These are phyloP conservation scores for Magnaporthales sp. DNA, from an alignment of 2,329 filamentous ascomycete species.

Conservation along the genomic window DNA sequence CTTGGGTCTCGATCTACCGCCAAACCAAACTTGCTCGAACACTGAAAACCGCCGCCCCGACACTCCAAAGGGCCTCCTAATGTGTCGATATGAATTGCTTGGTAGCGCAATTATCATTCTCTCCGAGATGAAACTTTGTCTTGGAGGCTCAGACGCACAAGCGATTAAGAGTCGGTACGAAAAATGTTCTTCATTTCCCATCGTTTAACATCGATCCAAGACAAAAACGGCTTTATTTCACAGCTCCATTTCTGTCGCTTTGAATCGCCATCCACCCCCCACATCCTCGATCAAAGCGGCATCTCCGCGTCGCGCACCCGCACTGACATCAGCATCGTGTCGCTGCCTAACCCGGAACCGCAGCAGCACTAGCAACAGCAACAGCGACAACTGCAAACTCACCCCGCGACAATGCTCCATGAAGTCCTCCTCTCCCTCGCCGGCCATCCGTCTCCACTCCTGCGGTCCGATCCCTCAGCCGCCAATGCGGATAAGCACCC, in stretches of 20 bases:
- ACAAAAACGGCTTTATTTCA: too few species aligned
- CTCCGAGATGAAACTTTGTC: conserved; percentile 7
- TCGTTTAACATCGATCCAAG: too few species aligned
- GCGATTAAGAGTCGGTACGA: not conserved
- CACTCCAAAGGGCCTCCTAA: conserved; percentile 5
- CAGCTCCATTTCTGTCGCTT: not conserved
- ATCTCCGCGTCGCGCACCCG: not conserved
- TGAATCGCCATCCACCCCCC: not conserved
- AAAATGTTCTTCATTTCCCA: too few species aligned
- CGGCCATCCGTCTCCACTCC: conserved; percentile 83
- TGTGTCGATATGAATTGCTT: conserved; percentile 13
- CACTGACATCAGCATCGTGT: not conserved
- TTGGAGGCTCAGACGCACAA: not conserved
- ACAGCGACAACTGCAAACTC: not conserved
- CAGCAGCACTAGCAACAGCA: not conserved
- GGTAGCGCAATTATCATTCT: conserved; percentile 12
- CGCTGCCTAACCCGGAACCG: not conserved
- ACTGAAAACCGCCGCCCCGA: not conserved
- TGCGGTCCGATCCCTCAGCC: conserved; percentile 45
- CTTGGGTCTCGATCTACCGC: too few species aligned
- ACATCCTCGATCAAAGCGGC: not conserved
- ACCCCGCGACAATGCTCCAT: conserved; percentile 67
- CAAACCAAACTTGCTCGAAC: not conserved
- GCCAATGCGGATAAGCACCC: conserved; percentile 18
- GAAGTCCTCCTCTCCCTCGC: conserved; percentile 96